These are phyloP conservation scores for Hypomyces rosellus DNA, from an alignment of 2,329 filamentous ascomycete genomes.

Conservation along the genomic window DNA sequence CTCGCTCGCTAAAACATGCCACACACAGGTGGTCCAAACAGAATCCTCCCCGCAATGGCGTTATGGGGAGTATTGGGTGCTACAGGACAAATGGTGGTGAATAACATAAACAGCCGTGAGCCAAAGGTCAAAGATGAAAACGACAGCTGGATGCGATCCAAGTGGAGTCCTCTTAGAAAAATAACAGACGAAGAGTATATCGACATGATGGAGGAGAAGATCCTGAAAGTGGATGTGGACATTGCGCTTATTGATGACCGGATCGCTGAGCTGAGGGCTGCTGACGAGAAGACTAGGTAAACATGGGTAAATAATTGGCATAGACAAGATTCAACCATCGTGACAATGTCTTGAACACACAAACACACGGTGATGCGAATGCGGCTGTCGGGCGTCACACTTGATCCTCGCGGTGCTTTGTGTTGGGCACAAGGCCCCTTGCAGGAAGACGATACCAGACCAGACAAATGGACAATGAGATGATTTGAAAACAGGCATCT, in stretches of 20 bases:
- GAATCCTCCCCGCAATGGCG: conserved; percentile 45
- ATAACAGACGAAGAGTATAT: conserved; percentile 69
- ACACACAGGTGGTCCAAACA: conserved; percentile 42
- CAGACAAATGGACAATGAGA: too few species aligned
- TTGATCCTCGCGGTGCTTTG: too few species aligned
- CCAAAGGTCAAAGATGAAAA: conserved; percentile 33
- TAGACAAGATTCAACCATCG: too few species aligned
- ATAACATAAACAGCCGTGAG: conserved; percentile 22
- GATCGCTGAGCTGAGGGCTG: conserved; percentile 41
- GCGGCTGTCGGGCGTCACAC: too few species aligned
- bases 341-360: too few species aligned
- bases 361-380: too few species aligned
- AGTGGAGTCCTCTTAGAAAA: conserved; percentile 65
- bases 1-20: conserved; percentile 13
- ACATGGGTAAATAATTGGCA: too few species aligned
- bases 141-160: conserved; percentile 45
- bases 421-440: too few species aligned
- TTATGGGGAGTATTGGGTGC: conserved; percentile 41
- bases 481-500: too few species aligned
- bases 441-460: too few species aligned
- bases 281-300: background rate
- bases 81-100: conserved; percentile 33
- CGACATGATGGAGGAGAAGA: conserved; percentile 62
- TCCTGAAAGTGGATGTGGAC: conserved; percentile 65
- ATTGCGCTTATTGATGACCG: conserved; percentile 74